Conservation (phyloP, 352 stramenopile genomes). For the Phytopythium sindhum region DNA sequence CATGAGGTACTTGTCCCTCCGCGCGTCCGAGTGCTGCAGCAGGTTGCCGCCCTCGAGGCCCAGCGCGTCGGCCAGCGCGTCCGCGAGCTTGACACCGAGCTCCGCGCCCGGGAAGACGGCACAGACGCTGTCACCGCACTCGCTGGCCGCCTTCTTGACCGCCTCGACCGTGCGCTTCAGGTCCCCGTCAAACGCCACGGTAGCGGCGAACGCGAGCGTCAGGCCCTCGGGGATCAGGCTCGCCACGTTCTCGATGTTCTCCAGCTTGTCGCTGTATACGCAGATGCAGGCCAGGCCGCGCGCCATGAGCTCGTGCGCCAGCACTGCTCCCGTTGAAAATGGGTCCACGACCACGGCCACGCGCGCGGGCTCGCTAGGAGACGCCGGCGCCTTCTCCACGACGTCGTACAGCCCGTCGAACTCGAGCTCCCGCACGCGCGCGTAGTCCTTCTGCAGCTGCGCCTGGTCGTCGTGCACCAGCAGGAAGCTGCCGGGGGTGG, state of each 20-base stretch:
- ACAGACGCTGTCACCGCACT: constrained; percentile 30
- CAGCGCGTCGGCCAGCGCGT: constrained; percentile 85
- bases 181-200: constrained; percentile 61
- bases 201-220: constrained; percentile 73
- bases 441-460: constrained; percentile 79
- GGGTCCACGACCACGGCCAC: constrained; percentile 94
- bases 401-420: constrained; percentile 62
- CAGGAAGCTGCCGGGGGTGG: constrained; percentile 80
- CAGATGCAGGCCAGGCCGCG: constrained; percentile 90
- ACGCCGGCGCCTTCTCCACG: constrained; percentile 9
- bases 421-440: constrained; percentile 82
- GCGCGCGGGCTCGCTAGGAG: constrained; percentile 16
- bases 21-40: constrained; percentile 61
- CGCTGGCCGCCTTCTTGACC: constrained; percentile 37
- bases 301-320: constrained; percentile 89
- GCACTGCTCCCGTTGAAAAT: constrained; percentile 94
- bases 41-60: constrained; percentile 76
- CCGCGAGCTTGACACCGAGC: constrained; percentile 90
- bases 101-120: constrained; percentile 91
- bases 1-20: constrained; percentile 86
- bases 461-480: constrained; percentile 78
- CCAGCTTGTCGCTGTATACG: constrained; percentile 79
- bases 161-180: constrained; percentile 45
- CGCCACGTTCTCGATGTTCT: constrained; percentile 81
- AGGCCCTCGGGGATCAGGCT: constrained; percentile 76